A percentile compares a stretch with the other conserved stretches of the same genome.
Evolutionary conservation across 129 eudicot species (phyloP).

Genomic region (Kitagawia praeruptora): DNA sequence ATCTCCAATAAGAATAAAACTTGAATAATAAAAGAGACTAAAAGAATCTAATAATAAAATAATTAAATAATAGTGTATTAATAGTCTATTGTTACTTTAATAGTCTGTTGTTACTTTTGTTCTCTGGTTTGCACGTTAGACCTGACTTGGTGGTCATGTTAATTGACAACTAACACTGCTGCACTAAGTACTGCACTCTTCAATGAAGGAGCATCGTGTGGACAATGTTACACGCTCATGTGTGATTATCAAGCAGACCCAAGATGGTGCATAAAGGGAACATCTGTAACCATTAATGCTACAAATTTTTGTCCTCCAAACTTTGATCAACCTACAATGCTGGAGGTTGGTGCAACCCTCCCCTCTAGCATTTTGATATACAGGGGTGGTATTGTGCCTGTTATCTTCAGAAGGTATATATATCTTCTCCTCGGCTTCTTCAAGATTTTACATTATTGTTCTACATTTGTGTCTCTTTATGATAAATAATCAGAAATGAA

Average conservation of each 20-base stretch:
- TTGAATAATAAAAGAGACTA: too few species aligned
- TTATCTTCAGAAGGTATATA: conserved; percentile 57
- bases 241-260: conserved; percentile 50
- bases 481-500: background rate
- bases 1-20: too few species aligned
- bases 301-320: conserved; percentile 83
- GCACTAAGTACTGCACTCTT: conserved; percentile 76
- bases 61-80: too few species aligned
- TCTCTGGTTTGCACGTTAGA: too few species aligned
- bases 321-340: conserved; percentile 38
- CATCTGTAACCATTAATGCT: conserved; percentile 59
- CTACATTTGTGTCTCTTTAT: background rate
- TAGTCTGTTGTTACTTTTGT: too few species aligned
- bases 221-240: conserved; percentile 58
- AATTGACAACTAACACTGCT: conserved; percentile 67
- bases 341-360: conserved; percentile 90
- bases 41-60: too few species aligned
- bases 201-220: conserved; percentile 67
- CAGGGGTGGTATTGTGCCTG: conserved; percentile 64
- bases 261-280: conserved; percentile 57
- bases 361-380: conserved; percentile 82
- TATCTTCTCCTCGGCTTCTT: background rate
- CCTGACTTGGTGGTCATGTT: too few species aligned
- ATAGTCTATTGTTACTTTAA: too few species aligned
- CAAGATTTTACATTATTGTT: background rate